Evolutionary conservation across 2,329 filamentous ascomycete species (phyloP).

Genomic region (Nigrograna mackinnonii): DNA sequence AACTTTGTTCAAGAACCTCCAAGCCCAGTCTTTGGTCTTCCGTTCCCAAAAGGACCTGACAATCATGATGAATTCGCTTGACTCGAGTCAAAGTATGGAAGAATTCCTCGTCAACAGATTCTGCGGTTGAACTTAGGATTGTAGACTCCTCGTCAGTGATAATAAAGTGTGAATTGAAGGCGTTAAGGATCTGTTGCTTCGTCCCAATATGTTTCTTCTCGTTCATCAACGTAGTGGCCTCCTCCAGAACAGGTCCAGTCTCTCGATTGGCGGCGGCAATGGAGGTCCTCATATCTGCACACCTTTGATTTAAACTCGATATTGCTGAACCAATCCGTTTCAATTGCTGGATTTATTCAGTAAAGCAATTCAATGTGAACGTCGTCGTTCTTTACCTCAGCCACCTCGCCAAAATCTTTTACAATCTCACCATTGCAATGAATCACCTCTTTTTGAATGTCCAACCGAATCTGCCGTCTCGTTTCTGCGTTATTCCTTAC

Average conservation of each 20-base stretch:
- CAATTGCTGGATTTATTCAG: conserved; percentile 68
- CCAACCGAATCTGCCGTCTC: conserved; percentile 76
- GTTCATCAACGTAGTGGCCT: conserved; percentile 73
- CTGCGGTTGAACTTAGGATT: conserved; percentile 74
- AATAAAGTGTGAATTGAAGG: conserved; percentile 82
- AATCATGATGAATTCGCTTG: conserved; percentile 86
- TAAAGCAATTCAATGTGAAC: conserved; percentile 1
- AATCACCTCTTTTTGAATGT: conserved; percentile 90
- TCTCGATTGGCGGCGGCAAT: conserved; percentile 75
- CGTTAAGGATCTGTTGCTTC: conserved; percentile 76
- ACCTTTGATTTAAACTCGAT: conserved; percentile 75
- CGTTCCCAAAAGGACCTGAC: conserved; percentile 83
- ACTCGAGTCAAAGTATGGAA: conserved; percentile 77
- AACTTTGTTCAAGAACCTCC: conserved; percentile 89
- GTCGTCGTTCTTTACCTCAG: conserved; percentile 64
- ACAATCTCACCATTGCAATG: conserved; percentile 90
- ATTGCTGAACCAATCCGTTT: conserved; percentile 81
- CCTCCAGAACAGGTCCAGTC: conserved; percentile 73
- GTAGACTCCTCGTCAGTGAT: conserved; percentile 80
- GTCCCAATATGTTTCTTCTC: conserved; percentile 75
- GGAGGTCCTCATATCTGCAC: conserved; percentile 77
- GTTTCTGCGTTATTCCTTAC: conserved; percentile 76
- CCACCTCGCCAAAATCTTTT: conserved; percentile 83
- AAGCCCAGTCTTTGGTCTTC: conserved; percentile 87
- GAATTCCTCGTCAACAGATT: conserved; percentile 84